phyloP scores from a whole-genome alignment of 2,329 filamentous ascomycete species.

The Anthostomella pinea region DNA sequence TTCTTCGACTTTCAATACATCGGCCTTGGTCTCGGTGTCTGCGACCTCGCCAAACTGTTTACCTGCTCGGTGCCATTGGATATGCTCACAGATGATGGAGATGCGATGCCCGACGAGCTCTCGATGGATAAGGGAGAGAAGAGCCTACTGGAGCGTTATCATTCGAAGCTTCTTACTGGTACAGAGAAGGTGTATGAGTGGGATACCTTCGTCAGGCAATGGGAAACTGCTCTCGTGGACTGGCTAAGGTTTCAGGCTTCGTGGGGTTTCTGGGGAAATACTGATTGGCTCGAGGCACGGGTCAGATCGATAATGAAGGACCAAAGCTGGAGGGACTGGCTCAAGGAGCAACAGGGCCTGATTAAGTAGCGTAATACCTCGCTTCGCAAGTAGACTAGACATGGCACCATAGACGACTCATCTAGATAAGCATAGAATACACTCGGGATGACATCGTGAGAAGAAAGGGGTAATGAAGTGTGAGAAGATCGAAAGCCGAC shows the following conservation, averaged over 20 bases:
- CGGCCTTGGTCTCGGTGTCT: slow-evolving; percentile 61
- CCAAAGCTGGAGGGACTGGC: slow-evolving; percentile 43
- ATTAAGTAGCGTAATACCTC: slow-evolving; percentile 2
- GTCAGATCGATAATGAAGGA: slow-evolving; percentile 49
- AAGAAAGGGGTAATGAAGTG: too few species aligned
- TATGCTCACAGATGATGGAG: slow-evolving; percentile 42
- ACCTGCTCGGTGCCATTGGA: slow-evolving; percentile 60
- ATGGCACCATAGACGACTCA: too few species aligned
- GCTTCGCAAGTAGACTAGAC: neutral
- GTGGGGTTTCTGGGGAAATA: slow-evolving; percentile 62
- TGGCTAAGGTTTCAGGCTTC: slow-evolving; percentile 62
- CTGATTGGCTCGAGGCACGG: slow-evolving; percentile 54
- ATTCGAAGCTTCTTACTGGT: slow-evolving; percentile 32
- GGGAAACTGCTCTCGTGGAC: slow-evolving; percentile 66
- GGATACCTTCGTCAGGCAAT: slow-evolving; percentile 54
- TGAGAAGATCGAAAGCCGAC: too few species aligned
- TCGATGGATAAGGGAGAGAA: slow-evolving; percentile 50
- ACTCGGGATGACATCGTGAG: too few species aligned
- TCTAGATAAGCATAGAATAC: too few species aligned
- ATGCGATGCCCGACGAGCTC: slow-evolving; percentile 36
- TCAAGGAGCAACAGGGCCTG: slow-evolving; percentile 26
- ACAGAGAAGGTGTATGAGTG: slow-evolving; percentile 46
- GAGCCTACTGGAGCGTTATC: slow-evolving; percentile 50
- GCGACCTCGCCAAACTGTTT: slow-evolving; percentile 65
- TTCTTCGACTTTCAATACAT: slow-evolving; percentile 71